Percentiles rank a stretch among this genome's conserved stretches.
Evolutionary conservation across 2,329 filamentous ascomycete genomes (phyloP).

Genomic region (Fusarium poae): DNA sequence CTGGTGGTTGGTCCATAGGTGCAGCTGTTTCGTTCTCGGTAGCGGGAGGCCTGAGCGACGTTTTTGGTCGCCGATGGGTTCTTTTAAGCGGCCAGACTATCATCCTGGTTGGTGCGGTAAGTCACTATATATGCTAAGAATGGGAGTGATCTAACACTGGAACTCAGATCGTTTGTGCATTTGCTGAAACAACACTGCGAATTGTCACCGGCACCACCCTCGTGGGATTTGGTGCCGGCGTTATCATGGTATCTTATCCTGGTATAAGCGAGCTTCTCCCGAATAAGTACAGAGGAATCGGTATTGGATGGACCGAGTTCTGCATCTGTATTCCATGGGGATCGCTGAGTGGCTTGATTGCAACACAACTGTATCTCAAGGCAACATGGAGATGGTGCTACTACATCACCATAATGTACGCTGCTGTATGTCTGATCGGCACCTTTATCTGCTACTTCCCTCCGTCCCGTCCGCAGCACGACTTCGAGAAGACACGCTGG

Average conservation of each 20-base stretch:
- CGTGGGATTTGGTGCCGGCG: slow-evolving; percentile 14
- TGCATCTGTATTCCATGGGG: slow-evolving; percentile 22
- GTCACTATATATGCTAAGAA: accelerated
- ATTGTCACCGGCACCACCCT: slow-evolving; percentile 18
- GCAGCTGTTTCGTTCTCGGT: slow-evolving; percentile 18
- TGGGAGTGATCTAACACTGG: neutral
- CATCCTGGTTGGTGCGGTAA: slow-evolving; percentile 8
- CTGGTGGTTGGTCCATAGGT: slow-evolving; percentile 18
- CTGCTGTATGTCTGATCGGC: slow-evolving; percentile 2
- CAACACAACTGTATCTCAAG: slow-evolving; percentile 17
- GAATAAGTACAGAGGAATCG: slow-evolving; percentile 24
- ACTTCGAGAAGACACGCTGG: slow-evolving; percentile 24
- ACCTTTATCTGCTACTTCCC: slow-evolving; percentile 25
- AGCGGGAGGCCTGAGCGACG: slow-evolving; percentile 17
- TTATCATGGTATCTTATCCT: slow-evolving; percentile 19
- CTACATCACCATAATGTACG: slow-evolving; percentile 23
- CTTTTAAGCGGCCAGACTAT: slow-evolving; percentile 14
- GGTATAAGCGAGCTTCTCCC: slow-evolving; percentile 17
- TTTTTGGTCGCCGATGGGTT: slow-evolving; percentile 19
- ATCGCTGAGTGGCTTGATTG: slow-evolving; percentile 2
- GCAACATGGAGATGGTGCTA: slow-evolving; percentile 23
- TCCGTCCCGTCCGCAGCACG: slow-evolving; percentile 13
- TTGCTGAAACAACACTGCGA: slow-evolving; percentile 4
- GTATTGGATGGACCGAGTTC: slow-evolving; percentile 18
- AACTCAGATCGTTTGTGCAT: slow-evolving; percentile 12